Evolutionary conservation across 306 rosid species (phyloP), one percentile per base, ranked within the genome.

Genomic region (Dryas alaskensis): DNA sequence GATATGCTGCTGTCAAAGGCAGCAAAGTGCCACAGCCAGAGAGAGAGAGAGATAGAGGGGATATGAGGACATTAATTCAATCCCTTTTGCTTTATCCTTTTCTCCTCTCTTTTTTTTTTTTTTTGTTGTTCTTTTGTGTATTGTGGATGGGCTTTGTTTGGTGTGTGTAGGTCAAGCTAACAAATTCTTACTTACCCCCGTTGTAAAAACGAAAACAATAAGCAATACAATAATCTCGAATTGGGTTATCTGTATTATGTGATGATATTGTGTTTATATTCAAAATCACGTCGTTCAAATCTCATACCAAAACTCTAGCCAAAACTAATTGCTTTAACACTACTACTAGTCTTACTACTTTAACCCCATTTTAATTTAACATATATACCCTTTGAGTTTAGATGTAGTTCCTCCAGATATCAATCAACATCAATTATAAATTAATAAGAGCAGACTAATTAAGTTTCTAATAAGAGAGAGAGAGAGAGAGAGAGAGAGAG

Each of bases 401-500:
- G 57, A 43, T 17, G 51, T 1, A 19, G 27, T 70, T 58, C 62
- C 11, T 59, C 61, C 54, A 60, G 53, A 62, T 52, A 54, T 10
- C 64, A 52, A 74, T 51, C 31, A 11, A 43, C 25, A 64, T 74
- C 64, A 64, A 74, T 64, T 64, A 74, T 40, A 14, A 47, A 40
- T 25, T 60, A 49, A 67, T 44, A 69, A 53, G 7, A 60, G 51
- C 43, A 61, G 72, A 73, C 50, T 11, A 73, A 52, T 58, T 77
- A 19, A 31, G 37, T 31, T 31, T 31, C 37, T 31, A 31, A 31
- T 31, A 69, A n/a, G 46, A 53, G 51, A 74, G 76, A 77, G 91
- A 76, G 80, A 76, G 80, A 78, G 91, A 19, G 77, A 37, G 51
- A 52, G 52, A 19, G 69, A 22, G 46, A 53, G 51, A 74, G 76